Evolutionary conservation across 1,284 basidiomycete genomes (phyloP).

Genomic region (Malassezia dermatis): DNA sequence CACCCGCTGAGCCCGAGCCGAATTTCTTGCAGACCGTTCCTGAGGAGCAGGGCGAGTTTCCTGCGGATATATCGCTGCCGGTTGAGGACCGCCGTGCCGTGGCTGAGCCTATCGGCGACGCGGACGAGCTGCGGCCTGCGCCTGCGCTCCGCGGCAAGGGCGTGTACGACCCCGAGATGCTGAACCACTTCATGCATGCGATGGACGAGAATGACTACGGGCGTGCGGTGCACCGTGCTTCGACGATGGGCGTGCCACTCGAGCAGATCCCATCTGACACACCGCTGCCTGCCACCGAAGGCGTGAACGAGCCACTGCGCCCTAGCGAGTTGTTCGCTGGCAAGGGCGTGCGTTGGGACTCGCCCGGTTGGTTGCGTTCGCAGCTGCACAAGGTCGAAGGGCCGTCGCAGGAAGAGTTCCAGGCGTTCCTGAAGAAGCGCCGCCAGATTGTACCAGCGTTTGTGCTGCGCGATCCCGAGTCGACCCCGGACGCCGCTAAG

Average conservation of each 20-base stretch:
- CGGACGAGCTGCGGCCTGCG: conserved; percentile 7
- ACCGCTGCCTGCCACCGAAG: not conserved
- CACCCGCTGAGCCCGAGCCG: not conserved
- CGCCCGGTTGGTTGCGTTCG: conserved; percentile 26
- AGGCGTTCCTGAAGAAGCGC: conserved; percentile 35
- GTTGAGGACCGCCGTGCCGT: not conserved
- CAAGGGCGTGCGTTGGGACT: conserved; percentile 36
- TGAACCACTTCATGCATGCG: conserved; percentile 6
- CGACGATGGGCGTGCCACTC: conserved; percentile 1
- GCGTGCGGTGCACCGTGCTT: conserved; percentile 3
- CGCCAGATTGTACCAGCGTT: conserved; percentile 23
- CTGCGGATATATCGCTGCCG: not conserved
- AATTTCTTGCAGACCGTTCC: conserved; percentile 12
- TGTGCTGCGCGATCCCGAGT: conserved; percentile 11
- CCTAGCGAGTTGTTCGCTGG: conserved; percentile 37
- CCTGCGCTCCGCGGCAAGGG: conserved; percentile 11
- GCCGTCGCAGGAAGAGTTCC: conserved; percentile 21
- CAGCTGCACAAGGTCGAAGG: conserved; percentile 15
- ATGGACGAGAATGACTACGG: conserved; percentile 14
- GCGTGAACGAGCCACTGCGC: not conserved
- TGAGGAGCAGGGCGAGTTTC: conserved; percentile 5
- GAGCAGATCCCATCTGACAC: conserved; percentile 8
- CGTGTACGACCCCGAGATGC: conserved; percentile 9
- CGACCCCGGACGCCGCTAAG: conserved; percentile 3
- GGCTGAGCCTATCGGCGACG: not conserved